These are phyloP conservation scores for Umbelopsis sp. DNA, from an alignment of 371 early-diverging fungal species.

Conservation along the genomic window DNA sequence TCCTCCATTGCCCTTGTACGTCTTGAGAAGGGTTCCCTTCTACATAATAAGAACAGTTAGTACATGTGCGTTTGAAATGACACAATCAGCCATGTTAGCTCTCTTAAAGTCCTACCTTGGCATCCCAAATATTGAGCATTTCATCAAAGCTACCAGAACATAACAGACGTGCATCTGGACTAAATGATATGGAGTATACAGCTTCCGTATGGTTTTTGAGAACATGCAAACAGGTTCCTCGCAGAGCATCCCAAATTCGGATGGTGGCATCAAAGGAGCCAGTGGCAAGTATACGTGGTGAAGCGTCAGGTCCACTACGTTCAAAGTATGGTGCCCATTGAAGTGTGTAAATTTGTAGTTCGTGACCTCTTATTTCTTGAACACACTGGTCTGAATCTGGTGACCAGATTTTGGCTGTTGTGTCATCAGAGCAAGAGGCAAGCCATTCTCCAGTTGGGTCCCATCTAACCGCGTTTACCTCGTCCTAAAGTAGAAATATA, in stretches of 20 bases:
- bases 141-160: slow-evolving; percentile 91
- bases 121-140: slow-evolving; percentile 78
- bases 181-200: slow-evolving; percentile 87
- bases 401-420: slow-evolving; percentile 74
- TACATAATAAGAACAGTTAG: slow-evolving; percentile 24
- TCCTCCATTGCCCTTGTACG: slow-evolving; percentile 71
- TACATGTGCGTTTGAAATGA: no score
- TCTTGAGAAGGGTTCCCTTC: slow-evolving; percentile 69
- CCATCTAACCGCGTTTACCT: slow-evolving; percentile 91
- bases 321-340: slow-evolving; percentile 71
- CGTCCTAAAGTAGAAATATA: slow-evolving; percentile 48
- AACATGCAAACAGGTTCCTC: slow-evolving; percentile 72
- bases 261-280: slow-evolving; percentile 91
- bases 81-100: no score
- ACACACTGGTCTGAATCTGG: slow-evolving; percentile 45
- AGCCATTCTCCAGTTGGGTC: slow-evolving; percentile 80
- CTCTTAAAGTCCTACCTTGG: slow-evolving; percentile 54
- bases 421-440: slow-evolving; percentile 94
- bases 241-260: slow-evolving; percentile 87
- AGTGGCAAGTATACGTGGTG: slow-evolving; percentile 66
- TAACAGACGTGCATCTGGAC: slow-evolving; percentile 79
- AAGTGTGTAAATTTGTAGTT: slow-evolving; percentile 76
- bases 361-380: slow-evolving; percentile 73
- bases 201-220: slow-evolving; percentile 78
- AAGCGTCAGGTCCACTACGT: slow-evolving; percentile 32